Percentiles rank a stretch among this genome's conserved stretches.
These are phyloP conservation scores for Thuidium tamariscinum DNA, from an alignment of 225 moss, liverwort and hornwort species.

Conservation along the genomic window DNA sequence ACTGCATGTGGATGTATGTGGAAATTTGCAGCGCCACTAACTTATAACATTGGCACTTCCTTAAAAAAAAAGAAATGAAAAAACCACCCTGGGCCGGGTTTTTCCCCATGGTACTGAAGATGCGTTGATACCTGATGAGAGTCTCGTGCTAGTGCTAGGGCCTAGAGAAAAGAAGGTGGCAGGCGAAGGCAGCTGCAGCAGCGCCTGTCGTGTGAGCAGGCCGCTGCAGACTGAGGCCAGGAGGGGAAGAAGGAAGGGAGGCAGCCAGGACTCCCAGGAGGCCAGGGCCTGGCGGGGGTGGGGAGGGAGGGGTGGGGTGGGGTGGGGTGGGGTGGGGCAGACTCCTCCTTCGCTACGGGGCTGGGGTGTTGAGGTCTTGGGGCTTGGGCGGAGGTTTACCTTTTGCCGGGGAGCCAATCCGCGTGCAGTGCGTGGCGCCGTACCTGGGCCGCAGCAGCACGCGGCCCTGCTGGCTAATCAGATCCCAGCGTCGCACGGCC, in stretches of 20 bases:
- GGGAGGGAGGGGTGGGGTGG: background rate
- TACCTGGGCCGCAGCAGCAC: conserved; percentile 35
- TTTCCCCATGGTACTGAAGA: background rate
- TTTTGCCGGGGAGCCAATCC: conserved; percentile 21
- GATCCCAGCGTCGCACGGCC: conserved; percentile 35
- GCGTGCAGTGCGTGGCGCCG: conserved; percentile 38
- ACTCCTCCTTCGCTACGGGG: background rate
- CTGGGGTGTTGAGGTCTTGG: background rate
- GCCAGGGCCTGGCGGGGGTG: too few relatives aligned
- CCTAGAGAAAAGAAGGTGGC: background rate
- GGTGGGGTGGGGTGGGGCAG: background rate
- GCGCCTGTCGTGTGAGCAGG: background rate
- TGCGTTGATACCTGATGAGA: background rate
- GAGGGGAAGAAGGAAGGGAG: background rate
- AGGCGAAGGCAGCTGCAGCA: background rate
- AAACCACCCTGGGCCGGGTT: background rate
- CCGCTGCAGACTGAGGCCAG: background rate
- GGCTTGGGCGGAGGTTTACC: background rate
- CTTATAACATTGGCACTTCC: too few relatives aligned
- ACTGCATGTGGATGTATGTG: too few relatives aligned
- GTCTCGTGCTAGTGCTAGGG: background rate
- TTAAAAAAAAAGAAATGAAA: too few relatives aligned
- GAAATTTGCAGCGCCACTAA: too few relatives aligned
- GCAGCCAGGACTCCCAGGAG: background rate
- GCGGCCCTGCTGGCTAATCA: conserved; percentile 24